Evolutionary conservation across 1,284 basidiomycete species (phyloP), one percentile per base, ranked within the genome.

Genomic region (Gymnopus androsaceus): DNA sequence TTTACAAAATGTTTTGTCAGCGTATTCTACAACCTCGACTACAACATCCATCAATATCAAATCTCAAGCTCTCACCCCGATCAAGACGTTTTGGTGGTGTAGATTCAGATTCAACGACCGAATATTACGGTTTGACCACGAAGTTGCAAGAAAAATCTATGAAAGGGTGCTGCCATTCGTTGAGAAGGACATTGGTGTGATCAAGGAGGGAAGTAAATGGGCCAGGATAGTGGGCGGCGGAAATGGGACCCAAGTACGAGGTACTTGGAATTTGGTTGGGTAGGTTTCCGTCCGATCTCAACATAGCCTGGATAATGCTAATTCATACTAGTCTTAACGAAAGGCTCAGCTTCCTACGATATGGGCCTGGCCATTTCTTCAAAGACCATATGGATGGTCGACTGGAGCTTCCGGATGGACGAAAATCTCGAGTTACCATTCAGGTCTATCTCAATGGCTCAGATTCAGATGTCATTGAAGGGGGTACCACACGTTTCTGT

Each of bases 341-440:
- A 8, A 69, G 73, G 4, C 66, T 75, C 14, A 74, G 72, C 48
- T 75, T 76, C 57, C 62, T 76, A 17, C 69, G 73, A 25, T 76
- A 75, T 55, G 73, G 72, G 1, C 69, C 72, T 5, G 72, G 74
- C 0, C 71, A 76, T 54, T 75, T 71, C 54, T 75, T 75, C 62
- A 75, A 74, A 41, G 71, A 63, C 2, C 74, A 75, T 55, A 75
- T 72, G 50, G 74, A 75, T 46, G 74, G 73, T 1, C 63, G 74
- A 1, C 62, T 63, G 37, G 68, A 70, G 3, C 51, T 68, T 4
- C 58, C 59, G 1, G 59, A 61, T 21, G 62, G 64, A 11, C 64
- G 66, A 25, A 75, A 74, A 55, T 72, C 72, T 3, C 74, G 74
- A 56, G 73, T 75, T 19, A 76, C 74, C 0, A 54, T 75, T 27